These are phyloP conservation scores for Musa balbisiana DNA, from an alignment of 202 grass and related monocot genomes.

Conservation along the genomic window DNA sequence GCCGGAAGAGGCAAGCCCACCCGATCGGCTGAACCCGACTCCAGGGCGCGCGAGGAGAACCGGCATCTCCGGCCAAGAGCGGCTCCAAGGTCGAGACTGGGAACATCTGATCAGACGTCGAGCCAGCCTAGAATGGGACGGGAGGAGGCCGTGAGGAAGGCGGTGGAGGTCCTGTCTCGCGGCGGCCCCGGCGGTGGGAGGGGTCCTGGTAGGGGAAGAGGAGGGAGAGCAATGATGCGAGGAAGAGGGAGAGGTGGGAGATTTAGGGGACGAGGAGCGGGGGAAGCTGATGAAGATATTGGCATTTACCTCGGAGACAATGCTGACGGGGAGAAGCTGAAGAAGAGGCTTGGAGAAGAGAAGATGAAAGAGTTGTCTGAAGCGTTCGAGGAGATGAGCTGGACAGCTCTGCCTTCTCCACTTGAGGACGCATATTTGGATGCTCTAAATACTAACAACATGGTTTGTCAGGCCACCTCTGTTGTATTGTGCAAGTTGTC, in stretches of 20 bases:
- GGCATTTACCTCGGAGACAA: slow-evolving; percentile 35
- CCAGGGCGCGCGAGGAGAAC: slow-evolving; percentile 39
- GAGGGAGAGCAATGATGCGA: neutral
- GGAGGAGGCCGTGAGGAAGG: slow-evolving; percentile 52
- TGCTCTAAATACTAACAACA: slow-evolving; percentile 50
- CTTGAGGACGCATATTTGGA: slow-evolving; percentile 28
- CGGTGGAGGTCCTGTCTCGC: slow-evolving; percentile 57
- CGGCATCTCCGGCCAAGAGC: slow-evolving; percentile 42
- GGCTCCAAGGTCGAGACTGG: slow-evolving; percentile 1
- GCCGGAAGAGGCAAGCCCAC: slow-evolving; percentile 51
- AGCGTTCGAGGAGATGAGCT: slow-evolving; percentile 35
- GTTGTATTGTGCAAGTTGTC: neutral
- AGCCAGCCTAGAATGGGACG: slow-evolving; percentile 26
- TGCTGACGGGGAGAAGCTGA: slow-evolving; percentile 44
- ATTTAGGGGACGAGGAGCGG: neutral
- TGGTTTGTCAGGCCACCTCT: slow-evolving; percentile 29
- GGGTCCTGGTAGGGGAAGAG: slow-evolving; percentile 18
- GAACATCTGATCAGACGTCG: slow-evolving; percentile 1
- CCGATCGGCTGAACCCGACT: neutral
- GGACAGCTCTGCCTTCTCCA: slow-evolving; percentile 28
- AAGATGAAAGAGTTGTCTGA: slow-evolving; percentile 35
- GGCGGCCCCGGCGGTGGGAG: slow-evolving; percentile 24
- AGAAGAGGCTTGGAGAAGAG: slow-evolving; percentile 47
- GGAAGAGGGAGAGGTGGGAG: slow-evolving; percentile 17
- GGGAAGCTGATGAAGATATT: neutral